These are phyloP conservation scores for Claviceps sp. DNA, from an alignment of 2,329 filamentous ascomycete genomes.

Conservation along the genomic window DNA sequence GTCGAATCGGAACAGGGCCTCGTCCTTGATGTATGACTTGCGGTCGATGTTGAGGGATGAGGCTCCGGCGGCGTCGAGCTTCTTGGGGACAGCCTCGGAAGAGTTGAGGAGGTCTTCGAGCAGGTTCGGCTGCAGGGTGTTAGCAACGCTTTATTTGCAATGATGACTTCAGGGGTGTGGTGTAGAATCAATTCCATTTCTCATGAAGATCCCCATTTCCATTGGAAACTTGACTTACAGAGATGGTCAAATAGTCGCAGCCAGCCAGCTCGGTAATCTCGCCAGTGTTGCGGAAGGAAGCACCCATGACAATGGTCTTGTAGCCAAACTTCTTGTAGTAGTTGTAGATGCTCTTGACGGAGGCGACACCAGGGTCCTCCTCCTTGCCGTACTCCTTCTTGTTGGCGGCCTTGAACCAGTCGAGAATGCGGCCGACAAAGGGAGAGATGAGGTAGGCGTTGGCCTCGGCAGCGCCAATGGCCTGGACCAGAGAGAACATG, in stretches of 20 bases:
- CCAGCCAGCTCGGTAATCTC: conserved; percentile 98
- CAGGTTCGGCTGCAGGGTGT: conserved; percentile 56
- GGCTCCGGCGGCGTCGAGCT: conserved; percentile 65
- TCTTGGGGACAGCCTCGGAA: conserved; percentile 69
- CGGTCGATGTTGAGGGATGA: conserved; percentile 62
- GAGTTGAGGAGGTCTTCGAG: conserved; percentile 92
- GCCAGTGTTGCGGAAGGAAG: conserved; percentile 89
- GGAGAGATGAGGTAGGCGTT: conserved; percentile 95
- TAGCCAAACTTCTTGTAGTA: conserved; percentile 99
- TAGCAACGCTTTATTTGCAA: conserved; percentile 3
- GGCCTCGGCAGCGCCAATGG: conserved; percentile 91
- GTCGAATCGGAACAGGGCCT: conserved; percentile 89
- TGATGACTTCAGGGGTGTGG: too few relatives aligned
- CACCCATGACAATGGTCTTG: conserved; percentile 99
- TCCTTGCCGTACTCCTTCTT: conserved; percentile 86
- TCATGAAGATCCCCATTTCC: conserved; percentile 10
- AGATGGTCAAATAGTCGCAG: conserved; percentile 98
- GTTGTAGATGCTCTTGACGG: conserved; percentile 90
- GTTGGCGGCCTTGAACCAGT: conserved; percentile 95
- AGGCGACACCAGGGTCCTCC: conserved; percentile 93
- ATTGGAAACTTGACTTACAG: conserved; percentile 38
- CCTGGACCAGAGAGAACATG: conserved; percentile 93
- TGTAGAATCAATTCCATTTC: background rate
- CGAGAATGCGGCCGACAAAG: conserved; percentile 97
- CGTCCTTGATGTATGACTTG: conserved; percentile 82